Evolutionary conservation across 202 grass and related monocot genomes (phyloP).

Genomic region (Tripidium arundinaceum): DNA sequence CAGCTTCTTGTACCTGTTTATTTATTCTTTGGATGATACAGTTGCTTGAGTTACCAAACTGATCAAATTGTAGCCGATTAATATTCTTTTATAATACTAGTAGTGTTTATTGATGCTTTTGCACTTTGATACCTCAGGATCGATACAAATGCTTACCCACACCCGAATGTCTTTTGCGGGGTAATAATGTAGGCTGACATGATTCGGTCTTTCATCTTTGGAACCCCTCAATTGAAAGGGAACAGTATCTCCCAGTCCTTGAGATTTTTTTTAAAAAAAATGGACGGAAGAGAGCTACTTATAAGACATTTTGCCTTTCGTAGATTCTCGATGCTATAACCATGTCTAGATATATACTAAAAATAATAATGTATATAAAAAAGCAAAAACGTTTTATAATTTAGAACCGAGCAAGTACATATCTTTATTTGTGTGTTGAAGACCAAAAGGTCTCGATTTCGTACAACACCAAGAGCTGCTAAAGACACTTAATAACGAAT

Average conservation of each 20-base stretch:
- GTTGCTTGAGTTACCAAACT: constrained; percentile 40
- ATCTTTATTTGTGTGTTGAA: not conserved
- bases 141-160: too few species aligned
- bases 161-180: too few species aligned
- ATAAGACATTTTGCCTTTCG: too few species aligned
- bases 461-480: not conserved
- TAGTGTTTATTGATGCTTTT: not conserved
- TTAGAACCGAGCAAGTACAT: not conserved
- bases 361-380: not conserved
- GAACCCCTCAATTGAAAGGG: too few species aligned
- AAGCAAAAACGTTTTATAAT: not conserved
- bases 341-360: too few species aligned
- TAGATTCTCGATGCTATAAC: too few species aligned
- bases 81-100: constrained; percentile 36
- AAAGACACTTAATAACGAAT: not conserved
- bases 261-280: not conserved
- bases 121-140: not conserved
- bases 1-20: constrained; percentile 29
- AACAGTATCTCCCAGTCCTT: too few species aligned
- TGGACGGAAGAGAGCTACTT: too few species aligned
- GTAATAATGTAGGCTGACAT: too few species aligned
- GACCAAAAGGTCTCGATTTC: not conserved
- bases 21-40: constrained; percentile 55
- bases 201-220: too few species aligned
- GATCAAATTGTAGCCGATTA: constrained; percentile 24